These are phyloP conservation scores for Fusarium sp. DNA, from an alignment of 2,329 filamentous ascomycete genomes.

Conservation along the genomic window DNA sequence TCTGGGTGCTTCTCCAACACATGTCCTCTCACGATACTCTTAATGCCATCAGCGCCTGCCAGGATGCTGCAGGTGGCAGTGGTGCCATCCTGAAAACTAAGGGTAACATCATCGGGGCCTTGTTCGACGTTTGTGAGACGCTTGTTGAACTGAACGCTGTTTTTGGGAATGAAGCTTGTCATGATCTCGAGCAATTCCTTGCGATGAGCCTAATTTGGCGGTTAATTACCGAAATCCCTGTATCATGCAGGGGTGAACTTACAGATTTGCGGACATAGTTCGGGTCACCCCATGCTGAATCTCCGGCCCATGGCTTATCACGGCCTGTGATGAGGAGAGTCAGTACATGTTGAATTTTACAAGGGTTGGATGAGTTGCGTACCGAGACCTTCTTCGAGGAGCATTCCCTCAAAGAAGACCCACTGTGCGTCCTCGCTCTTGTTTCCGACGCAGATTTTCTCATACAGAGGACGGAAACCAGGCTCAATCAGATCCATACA, in stretches of 20 bases:
- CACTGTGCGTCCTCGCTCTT: background rate
- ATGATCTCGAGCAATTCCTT: background rate
- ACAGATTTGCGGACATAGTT: background rate
- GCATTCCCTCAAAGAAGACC: background rate
- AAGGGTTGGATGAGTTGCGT: too few species aligned
- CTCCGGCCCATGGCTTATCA: background rate
- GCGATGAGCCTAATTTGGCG: background rate
- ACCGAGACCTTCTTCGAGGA: background rate
- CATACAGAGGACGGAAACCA: background rate
- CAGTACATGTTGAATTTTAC: too few species aligned
- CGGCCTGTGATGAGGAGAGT: too few species aligned
- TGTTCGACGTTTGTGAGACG: background rate
- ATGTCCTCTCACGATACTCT: background rate
- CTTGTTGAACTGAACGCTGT: background rate
- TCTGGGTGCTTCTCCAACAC: background rate
- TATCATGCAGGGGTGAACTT: too few species aligned
- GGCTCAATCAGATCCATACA: constrained; percentile 1
- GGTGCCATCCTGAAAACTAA: background rate
- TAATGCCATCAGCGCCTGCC: background rate
- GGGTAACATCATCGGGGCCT: background rate
- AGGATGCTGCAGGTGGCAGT: background rate
- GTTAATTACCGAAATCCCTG: too few species aligned
- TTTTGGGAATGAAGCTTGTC: background rate
- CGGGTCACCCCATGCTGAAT: background rate
- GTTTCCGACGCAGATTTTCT: background rate